Evolutionary conservation across 2,329 filamentous ascomycete species (phyloP), one percentile per base, ranked within the genome.

Genomic region (Verticillium dahliae): DNA sequence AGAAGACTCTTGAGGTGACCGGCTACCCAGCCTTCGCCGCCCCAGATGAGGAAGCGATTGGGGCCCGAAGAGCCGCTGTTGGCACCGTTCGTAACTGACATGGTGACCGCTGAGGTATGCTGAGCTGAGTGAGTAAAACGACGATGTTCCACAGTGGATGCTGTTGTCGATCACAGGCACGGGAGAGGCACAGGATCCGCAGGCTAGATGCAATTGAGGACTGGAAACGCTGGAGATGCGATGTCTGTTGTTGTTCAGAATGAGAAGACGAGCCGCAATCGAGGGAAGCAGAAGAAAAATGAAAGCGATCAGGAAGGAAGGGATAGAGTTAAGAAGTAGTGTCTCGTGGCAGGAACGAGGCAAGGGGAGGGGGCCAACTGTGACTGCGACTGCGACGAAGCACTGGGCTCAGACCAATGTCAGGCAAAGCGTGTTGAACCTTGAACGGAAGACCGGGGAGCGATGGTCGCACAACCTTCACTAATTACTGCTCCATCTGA

Each of bases 21-120:
- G 55, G 85, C 85, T 61, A 88, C 80, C 85, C 84, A 87, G 68
- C 86, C 85, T 66, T 81, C 77, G 66, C 80, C 84, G 61, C 86
- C 86, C 85, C 85, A 89, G 69, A 89, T 85, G 66, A 89, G 80
- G 72, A 83, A 88, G 67, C 79, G 78, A 67, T 76, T 72, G 55
- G 68, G 62, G 27, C 61, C 62, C 58, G 65, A 57, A 45, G 71
- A 68, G 50, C 65, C 67, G 66, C 65, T 67, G 66, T 70, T 72
- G 61, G 70, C 62, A 54, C 61, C 13, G 45, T 35, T 60, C 18
- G 27, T 56, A 5, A 39, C 18, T 55, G 50, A 37, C 52, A 56
- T 60, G 39, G 11, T 38, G 55, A 13, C 52, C 15, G 45, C 52
- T 22, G 45, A 6, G 38, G 2, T n/a, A 35, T 41, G 34, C 9